Percentiles rank a stretch among this genome's conserved stretches.
phyloP scores from a whole-genome alignment of 345 rosid species.

The Arabidopsis suecica region DNA sequence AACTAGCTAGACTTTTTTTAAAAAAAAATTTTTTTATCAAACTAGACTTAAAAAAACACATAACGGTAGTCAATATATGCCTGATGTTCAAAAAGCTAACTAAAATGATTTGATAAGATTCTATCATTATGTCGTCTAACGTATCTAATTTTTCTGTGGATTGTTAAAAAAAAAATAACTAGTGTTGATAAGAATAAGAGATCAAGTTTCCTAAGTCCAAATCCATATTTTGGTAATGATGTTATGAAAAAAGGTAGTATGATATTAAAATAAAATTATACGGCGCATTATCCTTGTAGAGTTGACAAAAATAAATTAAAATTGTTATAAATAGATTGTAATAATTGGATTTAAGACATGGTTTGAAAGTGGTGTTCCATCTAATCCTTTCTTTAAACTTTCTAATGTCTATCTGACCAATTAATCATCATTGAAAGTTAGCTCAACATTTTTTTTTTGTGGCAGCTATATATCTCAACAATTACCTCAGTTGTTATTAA shows the following conservation, averaged over 20 bases:
- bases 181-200: neutral
- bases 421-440: constrained; percentile 29
- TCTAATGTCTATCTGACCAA: constrained; percentile 29
- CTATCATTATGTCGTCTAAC: neutral
- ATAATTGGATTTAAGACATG: constrained; percentile 30
- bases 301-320: constrained; percentile 17
- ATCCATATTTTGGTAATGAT: neutral
- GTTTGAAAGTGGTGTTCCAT: constrained; percentile 28
- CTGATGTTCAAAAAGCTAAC: neutral
- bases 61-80: neutral
- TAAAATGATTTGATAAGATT: neutral
- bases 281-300: constrained; percentile 21
- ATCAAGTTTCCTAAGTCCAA: neutral
- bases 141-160: neutral
- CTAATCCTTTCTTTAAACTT: constrained; percentile 1
- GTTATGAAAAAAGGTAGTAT: neutral
- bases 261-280: neutral
- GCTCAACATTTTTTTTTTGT: constrained; percentile 1
- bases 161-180: neutral
- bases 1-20: neutral
- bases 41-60: no score
- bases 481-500: neutral
- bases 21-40: no score
- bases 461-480: constrained; percentile 12
- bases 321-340: constrained; percentile 12